A percentile compares a stretch with the other conserved stretches of the same genome.
Conservation (phyloP, 2,329 filamentous ascomycete species). For the Fusarium irregulare region DNA sequence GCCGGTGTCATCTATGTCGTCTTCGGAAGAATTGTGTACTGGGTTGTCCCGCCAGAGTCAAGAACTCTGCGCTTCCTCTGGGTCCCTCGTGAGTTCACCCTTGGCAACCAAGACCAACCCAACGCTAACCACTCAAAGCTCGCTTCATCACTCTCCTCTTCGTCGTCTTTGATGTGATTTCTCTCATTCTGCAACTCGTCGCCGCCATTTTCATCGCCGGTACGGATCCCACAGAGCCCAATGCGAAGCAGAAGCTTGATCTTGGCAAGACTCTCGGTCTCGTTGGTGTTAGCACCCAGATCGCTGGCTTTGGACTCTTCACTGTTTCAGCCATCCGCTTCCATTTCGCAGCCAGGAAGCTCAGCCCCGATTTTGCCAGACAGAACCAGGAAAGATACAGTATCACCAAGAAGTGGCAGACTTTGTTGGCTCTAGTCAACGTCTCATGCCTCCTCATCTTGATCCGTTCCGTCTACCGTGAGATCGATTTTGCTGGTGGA, state of each 20-base stretch:
- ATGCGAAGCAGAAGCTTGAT: slow-evolving; percentile 46
- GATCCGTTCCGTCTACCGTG: slow-evolving; percentile 38
- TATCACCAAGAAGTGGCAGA: slow-evolving; percentile 28
- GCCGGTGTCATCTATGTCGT: slow-evolving; percentile 44
- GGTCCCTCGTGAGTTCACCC: slow-evolving; percentile 33
- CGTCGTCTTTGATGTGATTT: slow-evolving; percentile 54
- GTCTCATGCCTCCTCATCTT: slow-evolving; percentile 37
- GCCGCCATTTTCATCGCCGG: slow-evolving; percentile 56
- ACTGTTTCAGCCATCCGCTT: slow-evolving; percentile 58
- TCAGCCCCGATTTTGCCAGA: slow-evolving; percentile 25
- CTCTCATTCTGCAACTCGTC: slow-evolving; percentile 53
- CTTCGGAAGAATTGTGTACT: slow-evolving; percentile 40
- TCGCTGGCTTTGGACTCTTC: slow-evolving; percentile 60
- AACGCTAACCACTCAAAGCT: not conserved
- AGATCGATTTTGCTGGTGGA: slow-evolving; percentile 35
- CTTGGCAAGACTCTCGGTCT: slow-evolving; percentile 35
- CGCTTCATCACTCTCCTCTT: slow-evolving; percentile 53
- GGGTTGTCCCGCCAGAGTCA: slow-evolving; percentile 37
- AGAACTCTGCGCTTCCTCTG: slow-evolving; percentile 35
- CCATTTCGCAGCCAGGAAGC: slow-evolving; percentile 54
- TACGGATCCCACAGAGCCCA: slow-evolving; percentile 46
- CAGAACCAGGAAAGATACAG: slow-evolving; percentile 30
- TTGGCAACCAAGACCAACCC: too few relatives aligned
- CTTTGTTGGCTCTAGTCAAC: slow-evolving; percentile 25
- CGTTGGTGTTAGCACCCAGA: slow-evolving; percentile 51